Percentiles rank a stretch among this genome's conserved stretches.
Evolutionary conservation across 495 filamentous ascomycete genomes (phyloP).

Genomic region (Hypoxylon cercidicola): DNA sequence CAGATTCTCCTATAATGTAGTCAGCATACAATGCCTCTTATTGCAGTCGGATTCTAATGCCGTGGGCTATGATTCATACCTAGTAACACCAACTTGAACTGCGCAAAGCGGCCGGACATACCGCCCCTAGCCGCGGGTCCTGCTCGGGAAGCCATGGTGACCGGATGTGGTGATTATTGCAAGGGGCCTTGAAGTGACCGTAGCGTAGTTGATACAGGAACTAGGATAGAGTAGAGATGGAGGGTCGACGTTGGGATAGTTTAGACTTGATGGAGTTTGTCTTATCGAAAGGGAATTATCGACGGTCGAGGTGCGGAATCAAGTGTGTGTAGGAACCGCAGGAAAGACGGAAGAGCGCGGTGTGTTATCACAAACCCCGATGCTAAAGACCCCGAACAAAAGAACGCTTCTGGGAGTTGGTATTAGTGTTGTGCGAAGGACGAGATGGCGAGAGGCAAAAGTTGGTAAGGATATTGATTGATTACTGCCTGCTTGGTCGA

Average conservation of each 20-base stretch:
- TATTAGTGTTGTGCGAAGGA: constrained; percentile 16
- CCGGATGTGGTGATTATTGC: constrained; percentile 46
- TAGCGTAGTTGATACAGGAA: constrained; percentile 14
- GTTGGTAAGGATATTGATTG: constrained; percentile 26
- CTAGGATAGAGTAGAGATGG: constrained; percentile 23
- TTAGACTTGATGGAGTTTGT: constrained; percentile 33
- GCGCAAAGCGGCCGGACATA: constrained; percentile 80
- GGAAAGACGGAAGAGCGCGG: not conserved
- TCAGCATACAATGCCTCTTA: constrained; percentile 46
- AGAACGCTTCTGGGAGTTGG: not conserved
- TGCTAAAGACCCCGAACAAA: constrained; percentile 3
- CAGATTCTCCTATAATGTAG: constrained; percentile 82
- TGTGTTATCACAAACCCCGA: constrained; percentile 7
- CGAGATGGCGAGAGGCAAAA: constrained; percentile 7
- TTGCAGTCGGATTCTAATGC: constrained; percentile 39
- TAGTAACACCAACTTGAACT: constrained; percentile 97
- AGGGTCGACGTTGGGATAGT: constrained; percentile 21
- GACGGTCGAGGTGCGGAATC: constrained; percentile 11
- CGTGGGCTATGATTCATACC: constrained; percentile 64
- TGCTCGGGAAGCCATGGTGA: constrained; percentile 79
- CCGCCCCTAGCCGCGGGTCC: constrained; percentile 79
- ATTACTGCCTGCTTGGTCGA: constrained; percentile 40
- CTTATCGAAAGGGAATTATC: constrained; percentile 40
- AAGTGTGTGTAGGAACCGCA: constrained; percentile 2
- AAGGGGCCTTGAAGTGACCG: constrained; percentile 72